Evolutionary conservation across 2,329 filamentous ascomycete genomes (phyloP), one percentile per base, ranked within the genome.

Genomic region (Colletotrichum tropicale): DNA sequence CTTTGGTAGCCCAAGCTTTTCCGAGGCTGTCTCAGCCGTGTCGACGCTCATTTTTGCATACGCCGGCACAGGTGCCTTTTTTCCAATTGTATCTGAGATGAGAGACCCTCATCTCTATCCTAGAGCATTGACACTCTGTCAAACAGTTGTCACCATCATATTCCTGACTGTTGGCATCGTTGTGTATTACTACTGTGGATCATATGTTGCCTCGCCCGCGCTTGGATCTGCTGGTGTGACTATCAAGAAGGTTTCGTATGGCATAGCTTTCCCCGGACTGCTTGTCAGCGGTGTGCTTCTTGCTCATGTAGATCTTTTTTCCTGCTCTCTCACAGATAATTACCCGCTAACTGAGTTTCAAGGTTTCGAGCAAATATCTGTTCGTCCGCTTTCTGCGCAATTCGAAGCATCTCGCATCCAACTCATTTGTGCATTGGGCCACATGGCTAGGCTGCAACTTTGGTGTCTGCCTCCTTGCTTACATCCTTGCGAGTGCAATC

Each of bases 171-270:
- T 87, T 8, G 80, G 81, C 6, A 76, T 82, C 6, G 84, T 88
- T 1, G 84, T 89, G 6, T 89, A 89, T 78, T 84, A 84, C 74
- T 88, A 80, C 76, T 87, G 86, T 73, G 87, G 88, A 0, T 85
- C 84, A 0, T 87, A 84, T 62, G 85, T 89, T 8, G 83, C 87
- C 2, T 88, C 86, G 0, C 88, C 87, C 1, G 86, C 87, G 2
- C 82, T 89, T 12, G 87, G 87, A 2, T 87, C 85, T 55, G 87
- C 86, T 2, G 87, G 87, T 1, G 7, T 56, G 0, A 38, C 79
- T 0, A 80, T 87, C 52, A 88, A 88, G 81, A 88, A 85, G 76
- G 80, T 88, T 21, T 82, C 82, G 55, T 89, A 88, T 66, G 87
- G 86, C 6, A 78, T 83, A 18, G 81, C 80, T 9, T 79, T 83